Evolutionary conservation across 805 yeast genomes (phyloP).

Genomic region (Pichia rugopelliculosa): DNA sequence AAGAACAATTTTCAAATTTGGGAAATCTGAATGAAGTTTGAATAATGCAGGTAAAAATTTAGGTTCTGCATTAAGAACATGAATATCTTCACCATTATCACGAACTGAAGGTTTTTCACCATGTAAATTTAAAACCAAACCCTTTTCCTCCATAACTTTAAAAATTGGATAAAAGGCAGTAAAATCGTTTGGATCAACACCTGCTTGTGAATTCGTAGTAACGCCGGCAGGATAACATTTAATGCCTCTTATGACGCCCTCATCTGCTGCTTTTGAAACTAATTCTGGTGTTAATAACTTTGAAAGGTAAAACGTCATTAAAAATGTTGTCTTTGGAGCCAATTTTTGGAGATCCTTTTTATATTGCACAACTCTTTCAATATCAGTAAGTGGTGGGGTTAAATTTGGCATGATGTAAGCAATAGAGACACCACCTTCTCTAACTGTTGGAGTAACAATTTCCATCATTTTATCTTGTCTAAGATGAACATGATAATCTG

Average conservation of each 20-base stretch:
- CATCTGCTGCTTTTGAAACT: conserved; percentile 66
- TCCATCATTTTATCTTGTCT: conserved; percentile 94
- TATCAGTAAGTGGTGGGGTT: conserved; percentile 82
- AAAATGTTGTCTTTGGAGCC: conserved; percentile 77
- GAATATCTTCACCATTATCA: conserved; percentile 57
- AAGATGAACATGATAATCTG: conserved; percentile 94
- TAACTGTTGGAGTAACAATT: conserved; percentile 81
- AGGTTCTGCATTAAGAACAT: conserved; percentile 90
- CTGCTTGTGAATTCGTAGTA: conserved; percentile 90
- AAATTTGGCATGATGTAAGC: conserved; percentile 96
- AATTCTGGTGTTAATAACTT: conserved; percentile 79
- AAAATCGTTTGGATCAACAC: conserved; percentile 92
- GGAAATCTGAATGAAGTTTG: conserved; percentile 76
- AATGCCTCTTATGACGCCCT: conserved; percentile 71
- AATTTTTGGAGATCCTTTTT: conserved; percentile 52
- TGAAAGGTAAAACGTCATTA: conserved; percentile 84
- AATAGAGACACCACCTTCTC: conserved; percentile 83
- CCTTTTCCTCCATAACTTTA: conserved; percentile 74
- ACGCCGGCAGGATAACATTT: conserved; percentile 99
- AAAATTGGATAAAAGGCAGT: conserved; percentile 83
- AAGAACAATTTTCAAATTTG: conserved; percentile 74
- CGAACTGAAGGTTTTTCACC: conserved; percentile 83
- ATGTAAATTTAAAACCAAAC: conserved; percentile 78
- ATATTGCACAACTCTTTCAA: conserved; percentile 66
- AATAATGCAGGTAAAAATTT: conserved; percentile 81